phyloP scores from a whole-genome alignment of 345 rosid genomes.

The Angophora floribunda region DNA sequence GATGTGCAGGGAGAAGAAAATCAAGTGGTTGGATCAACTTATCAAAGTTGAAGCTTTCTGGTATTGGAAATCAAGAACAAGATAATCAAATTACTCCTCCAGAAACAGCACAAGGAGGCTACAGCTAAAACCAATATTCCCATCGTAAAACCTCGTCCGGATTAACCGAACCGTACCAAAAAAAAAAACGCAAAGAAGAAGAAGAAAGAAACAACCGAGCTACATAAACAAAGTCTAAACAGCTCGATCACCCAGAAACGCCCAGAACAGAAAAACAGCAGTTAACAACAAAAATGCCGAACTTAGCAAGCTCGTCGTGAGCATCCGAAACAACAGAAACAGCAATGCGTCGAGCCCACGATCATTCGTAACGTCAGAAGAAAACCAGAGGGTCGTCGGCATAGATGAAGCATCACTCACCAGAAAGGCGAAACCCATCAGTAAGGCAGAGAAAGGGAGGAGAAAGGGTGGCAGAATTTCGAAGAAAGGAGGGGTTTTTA shows the following conservation, averaged over 20 bases:
- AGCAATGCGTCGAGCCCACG: neutral
- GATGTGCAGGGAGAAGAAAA: neutral
- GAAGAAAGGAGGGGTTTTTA: neutral
- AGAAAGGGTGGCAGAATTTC: neutral
- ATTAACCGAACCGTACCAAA: neutral
- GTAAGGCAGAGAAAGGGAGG: neutral
- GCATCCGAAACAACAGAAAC: neutral
- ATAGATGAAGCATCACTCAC: neutral
- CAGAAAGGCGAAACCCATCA: neutral
- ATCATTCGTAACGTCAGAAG: neutral
- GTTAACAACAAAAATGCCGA: neutral
- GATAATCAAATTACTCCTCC: neutral
- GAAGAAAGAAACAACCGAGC: neutral
- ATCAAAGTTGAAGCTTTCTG: neutral
- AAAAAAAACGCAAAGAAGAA: neutral
- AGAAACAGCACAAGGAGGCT: neutral
- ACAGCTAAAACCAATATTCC: neutral
- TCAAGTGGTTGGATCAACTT: neutral
- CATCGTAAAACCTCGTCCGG: neutral
- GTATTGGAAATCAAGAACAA: neutral
- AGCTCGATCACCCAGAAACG: neutral
- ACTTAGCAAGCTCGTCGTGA: neutral
- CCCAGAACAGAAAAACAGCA: neutral
- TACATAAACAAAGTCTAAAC: neutral
- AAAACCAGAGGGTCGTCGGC: neutral